phyloP scores from a whole-genome alignment of 805 yeast species.

The Yamadazyma paraphyllophila region DNA sequence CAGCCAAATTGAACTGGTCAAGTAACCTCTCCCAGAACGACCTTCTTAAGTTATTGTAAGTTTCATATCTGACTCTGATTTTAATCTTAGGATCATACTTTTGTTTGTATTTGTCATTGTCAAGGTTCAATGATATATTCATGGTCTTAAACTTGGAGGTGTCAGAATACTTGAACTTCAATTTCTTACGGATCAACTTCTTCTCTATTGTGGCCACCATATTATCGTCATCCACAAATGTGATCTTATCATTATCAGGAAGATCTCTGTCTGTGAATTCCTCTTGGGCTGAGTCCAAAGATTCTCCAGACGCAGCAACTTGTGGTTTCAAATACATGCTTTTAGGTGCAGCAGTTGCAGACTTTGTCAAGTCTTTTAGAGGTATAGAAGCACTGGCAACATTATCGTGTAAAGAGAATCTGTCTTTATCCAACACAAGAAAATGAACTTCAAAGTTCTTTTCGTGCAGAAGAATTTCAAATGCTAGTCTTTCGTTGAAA shows the following conservation, averaged over 20 bases:
- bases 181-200: slow-evolving; percentile 14
- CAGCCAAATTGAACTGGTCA: slow-evolving; percentile 49
- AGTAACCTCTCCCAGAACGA: slow-evolving; percentile 70
- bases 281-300: slow-evolving; percentile 2
- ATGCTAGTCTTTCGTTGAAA: slow-evolving; percentile 75
- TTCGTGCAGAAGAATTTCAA: slow-evolving; percentile 72
- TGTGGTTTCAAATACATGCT: slow-evolving; percentile 8
- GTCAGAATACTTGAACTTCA: slow-evolving; percentile 32
- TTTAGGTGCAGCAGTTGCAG: slow-evolving; percentile 25
- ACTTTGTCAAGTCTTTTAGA: slow-evolving; percentile 45
- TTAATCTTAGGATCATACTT: slow-evolving; percentile 53
- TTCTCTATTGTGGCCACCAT: slow-evolving; percentile 24
- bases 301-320: slow-evolving; percentile 6
- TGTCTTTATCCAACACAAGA: slow-evolving; percentile 80
- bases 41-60: slow-evolving; percentile 61
- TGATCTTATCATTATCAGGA: slow-evolving; percentile 12
- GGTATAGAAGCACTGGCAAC: slow-evolving; percentile 68
- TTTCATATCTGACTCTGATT: slow-evolving; percentile 61
- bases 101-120: slow-evolving; percentile 30
- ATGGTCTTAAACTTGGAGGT: slow-evolving; percentile 43
- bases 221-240: slow-evolving; percentile 26
- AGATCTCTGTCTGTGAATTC: slow-evolving; percentile 14
- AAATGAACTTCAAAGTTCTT: slow-evolving; percentile 62
- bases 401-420: slow-evolving; percentile 76
- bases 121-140: slow-evolving; percentile 32